Evolutionary conservation across 2,329 filamentous ascomycete species (phyloP).

Genomic region (Colletotrichum abscissum): DNA sequence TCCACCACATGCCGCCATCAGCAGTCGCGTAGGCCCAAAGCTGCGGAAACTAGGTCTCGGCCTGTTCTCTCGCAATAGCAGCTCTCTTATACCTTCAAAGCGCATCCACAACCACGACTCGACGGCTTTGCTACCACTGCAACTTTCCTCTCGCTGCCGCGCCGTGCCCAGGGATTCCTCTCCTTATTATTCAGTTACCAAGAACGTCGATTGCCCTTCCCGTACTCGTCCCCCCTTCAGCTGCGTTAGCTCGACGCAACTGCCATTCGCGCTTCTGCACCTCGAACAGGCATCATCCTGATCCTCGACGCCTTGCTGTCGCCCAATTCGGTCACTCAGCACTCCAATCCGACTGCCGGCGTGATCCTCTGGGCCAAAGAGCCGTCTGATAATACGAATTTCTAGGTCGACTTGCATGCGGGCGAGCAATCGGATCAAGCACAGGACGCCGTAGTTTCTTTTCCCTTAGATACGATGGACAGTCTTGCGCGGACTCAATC

Average conservation of each 20-base stretch:
- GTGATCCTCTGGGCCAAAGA: constrained; percentile 6
- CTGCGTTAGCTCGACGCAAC: constrained; percentile 11
- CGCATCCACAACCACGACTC: constrained; percentile 18
- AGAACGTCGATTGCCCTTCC: neutral
- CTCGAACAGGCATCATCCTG: constrained; percentile 27
- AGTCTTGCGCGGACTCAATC: neutral
- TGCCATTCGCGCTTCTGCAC: constrained; percentile 12
- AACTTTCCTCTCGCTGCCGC: neutral
- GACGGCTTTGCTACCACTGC: neutral
- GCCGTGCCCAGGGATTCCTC: constrained; percentile 1
- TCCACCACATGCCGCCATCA: constrained; percentile 23
- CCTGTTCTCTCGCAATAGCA: constrained; percentile 29
- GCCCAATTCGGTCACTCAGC: neutral
- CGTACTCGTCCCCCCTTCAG: neutral
- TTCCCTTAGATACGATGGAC: constrained; percentile 25
- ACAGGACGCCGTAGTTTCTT: neutral
- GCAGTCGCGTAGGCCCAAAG: constrained; percentile 9
- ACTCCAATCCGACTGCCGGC: constrained; percentile 6
- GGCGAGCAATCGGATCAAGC: neutral
- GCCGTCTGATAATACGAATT: neutral
- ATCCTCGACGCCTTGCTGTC: neutral
- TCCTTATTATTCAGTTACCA: neutral
- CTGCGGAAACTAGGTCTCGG: constrained; percentile 19
- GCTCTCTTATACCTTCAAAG: constrained; percentile 29
- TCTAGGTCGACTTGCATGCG: neutral